These are phyloP conservation scores for Borovskyia barvae DNA, from an alignment of 208 protist genomes.

Conservation along the genomic window DNA sequence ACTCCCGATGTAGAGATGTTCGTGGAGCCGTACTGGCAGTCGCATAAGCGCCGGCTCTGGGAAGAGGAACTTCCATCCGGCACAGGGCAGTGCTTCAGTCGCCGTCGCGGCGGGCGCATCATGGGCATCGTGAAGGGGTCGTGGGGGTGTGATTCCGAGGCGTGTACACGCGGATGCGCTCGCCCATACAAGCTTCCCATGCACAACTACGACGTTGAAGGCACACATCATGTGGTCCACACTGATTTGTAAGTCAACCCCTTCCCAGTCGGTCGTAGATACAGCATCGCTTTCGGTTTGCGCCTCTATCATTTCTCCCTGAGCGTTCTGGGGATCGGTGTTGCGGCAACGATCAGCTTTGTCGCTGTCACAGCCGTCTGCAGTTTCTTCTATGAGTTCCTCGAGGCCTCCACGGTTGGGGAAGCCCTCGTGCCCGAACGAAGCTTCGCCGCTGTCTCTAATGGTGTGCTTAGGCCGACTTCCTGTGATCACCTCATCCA, in stretches of 20 bases:
- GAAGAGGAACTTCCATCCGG: slow-evolving; percentile 59
- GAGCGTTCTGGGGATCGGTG: too few relatives aligned
- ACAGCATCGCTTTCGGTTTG: too few relatives aligned
- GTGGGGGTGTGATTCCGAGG: slow-evolving; percentile 2
- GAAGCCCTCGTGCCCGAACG: too few relatives aligned
- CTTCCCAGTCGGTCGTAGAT: too few relatives aligned
- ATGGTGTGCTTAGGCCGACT: too few relatives aligned
- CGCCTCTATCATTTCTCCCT: too few relatives aligned
- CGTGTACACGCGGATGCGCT: slow-evolving; percentile 12
- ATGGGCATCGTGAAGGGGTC: neutral
- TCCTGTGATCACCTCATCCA: slow-evolving; percentile 1
- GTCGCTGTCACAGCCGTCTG: too few relatives aligned
- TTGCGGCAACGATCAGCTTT: too few relatives aligned
- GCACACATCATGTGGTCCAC: slow-evolving; percentile 25
- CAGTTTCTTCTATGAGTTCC: too few relatives aligned
- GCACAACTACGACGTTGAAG: slow-evolving; percentile 31
- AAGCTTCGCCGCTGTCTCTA: too few relatives aligned
- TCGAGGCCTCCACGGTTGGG: too few relatives aligned
- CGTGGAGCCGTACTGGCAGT: slow-evolving; percentile 26
- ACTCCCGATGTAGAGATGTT: slow-evolving; percentile 51
- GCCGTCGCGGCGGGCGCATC: neutral
- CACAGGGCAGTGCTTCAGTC: neutral
- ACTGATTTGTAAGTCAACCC: slow-evolving; percentile 27
- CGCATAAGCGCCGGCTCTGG: slow-evolving; percentile 37
- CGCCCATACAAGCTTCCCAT: slow-evolving; percentile 22